Conservation (phyloP, 331 rosid species). For the Rosa hybrid region DNA sequence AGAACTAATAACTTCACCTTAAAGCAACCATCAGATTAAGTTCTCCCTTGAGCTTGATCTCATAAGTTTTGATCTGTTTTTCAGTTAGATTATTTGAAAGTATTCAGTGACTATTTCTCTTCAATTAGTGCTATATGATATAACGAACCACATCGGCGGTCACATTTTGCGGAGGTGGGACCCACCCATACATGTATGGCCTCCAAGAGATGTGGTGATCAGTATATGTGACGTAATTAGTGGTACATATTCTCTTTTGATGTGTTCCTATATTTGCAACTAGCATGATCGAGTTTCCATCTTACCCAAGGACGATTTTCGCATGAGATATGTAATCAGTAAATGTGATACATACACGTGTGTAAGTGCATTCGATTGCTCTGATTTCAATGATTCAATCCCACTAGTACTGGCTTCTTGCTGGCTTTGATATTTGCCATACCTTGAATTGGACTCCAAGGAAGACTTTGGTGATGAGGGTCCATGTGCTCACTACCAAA, state of each 20-base stretch:
- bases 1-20: not conserved
- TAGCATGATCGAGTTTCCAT: not conserved
- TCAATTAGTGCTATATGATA: not conserved
- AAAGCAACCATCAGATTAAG: not conserved
- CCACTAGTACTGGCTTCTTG: not conserved
- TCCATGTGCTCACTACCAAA: conserved; percentile 14
- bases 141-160: not conserved
- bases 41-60: not conserved
- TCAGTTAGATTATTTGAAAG: not conserved
- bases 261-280: not conserved
- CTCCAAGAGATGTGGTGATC: not conserved
- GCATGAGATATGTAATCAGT: not conserved
- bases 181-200: not conserved
- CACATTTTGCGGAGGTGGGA: not conserved
- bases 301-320: not conserved
- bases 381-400: conserved; percentile 12
- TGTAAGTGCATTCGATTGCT: conserved; percentile 7
- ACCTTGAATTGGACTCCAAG: conserved; percentile 56
- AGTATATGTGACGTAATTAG: not conserved
- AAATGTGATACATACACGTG: not conserved
- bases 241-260: not conserved
- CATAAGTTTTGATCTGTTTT: not conserved
- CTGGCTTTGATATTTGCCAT: conserved; percentile 4
- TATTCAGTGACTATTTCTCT: not conserved
- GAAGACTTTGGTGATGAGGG: conserved; percentile 17